phyloP scores from a whole-genome alignment of 176 grass and related monocot species.

The Canna indica region DNA sequence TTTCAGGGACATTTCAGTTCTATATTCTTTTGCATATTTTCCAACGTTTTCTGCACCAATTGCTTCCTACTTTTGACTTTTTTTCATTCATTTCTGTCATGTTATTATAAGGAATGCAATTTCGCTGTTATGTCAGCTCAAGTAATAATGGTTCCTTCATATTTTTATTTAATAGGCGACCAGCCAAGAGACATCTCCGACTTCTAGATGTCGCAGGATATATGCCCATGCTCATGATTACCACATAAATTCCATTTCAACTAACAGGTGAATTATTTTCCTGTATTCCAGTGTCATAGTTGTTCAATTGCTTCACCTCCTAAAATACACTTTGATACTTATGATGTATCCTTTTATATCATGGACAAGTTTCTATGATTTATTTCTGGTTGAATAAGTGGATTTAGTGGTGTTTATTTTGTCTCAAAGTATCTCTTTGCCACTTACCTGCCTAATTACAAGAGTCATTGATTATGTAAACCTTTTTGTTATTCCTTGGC shows the following conservation, averaged over 20 bases:
- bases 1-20: not conserved
- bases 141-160: conserved; percentile 11
- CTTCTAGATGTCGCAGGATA: conserved; percentile 66
- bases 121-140: not conserved
- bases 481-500: too few relatives aligned
- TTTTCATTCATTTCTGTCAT: not conserved
- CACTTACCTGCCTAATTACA: not conserved
- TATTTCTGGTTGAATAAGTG: not conserved
- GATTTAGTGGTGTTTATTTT: not conserved
- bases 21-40: not conserved
- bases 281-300: not conserved
- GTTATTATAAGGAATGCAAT: not conserved
- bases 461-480: too few relatives aligned
- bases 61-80: not conserved
- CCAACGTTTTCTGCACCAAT: not conserved
- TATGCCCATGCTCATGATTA: conserved; percentile 97
- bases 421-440: not conserved
- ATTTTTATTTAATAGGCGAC: conserved; percentile 37
- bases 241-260: conserved; percentile 98
- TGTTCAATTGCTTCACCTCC: not conserved
- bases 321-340: not conserved
- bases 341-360: not conserved
- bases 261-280: conserved; percentile 53
- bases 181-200: conserved; percentile 72
- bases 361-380: not conserved